Conservation (phyloP, 495 filamentous ascomycete genomes). For the Penicillium canariense region DNA sequence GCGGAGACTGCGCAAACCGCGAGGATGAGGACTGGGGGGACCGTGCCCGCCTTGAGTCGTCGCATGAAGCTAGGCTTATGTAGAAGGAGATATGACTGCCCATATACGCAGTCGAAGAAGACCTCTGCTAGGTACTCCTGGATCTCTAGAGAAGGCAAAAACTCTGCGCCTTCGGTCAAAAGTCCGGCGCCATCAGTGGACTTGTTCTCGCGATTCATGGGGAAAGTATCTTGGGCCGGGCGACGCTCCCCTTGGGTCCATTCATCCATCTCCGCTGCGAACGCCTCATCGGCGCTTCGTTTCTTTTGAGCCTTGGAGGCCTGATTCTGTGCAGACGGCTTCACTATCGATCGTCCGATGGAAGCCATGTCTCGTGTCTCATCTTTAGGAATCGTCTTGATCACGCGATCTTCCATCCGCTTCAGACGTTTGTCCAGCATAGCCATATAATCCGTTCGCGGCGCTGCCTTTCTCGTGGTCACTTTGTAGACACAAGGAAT, state of each 20-base stretch:
- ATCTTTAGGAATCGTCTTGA: conserved; percentile 90
- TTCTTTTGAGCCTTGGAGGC: conserved; percentile 68
- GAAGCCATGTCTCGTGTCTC: conserved; percentile 58
- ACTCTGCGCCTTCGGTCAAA: conserved; percentile 76
- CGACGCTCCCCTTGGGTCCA: conserved; percentile 66
- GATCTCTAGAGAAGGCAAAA: conserved; percentile 80
- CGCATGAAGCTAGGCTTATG: conserved; percentile 97
- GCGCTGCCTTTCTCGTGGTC: conserved; percentile 91
- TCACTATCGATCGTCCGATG: conserved; percentile 74
- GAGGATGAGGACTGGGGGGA: conserved; percentile 84
- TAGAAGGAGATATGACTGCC: conserved; percentile 90
- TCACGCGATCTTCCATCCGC: conserved; percentile 96
- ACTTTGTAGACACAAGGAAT: conserved; percentile 99
- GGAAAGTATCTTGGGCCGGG: conserved; percentile 49
- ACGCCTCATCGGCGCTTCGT: conserved; percentile 82
- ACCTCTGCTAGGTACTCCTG: conserved; percentile 94
- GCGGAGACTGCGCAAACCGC: conserved; percentile 92
- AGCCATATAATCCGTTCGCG: conserved; percentile 97
- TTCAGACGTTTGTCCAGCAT: conserved; percentile 94
- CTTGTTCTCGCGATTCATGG: conserved; percentile 58
- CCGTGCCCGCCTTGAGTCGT: conserved; percentile 62
- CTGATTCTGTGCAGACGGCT: conserved; percentile 66
- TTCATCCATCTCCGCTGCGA: conserved; percentile 74
- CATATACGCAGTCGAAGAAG: conserved; percentile 95
- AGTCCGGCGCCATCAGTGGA: conserved; percentile 66